Evolutionary conservation across 1,284 basidiomycete genomes (phyloP).

Genomic region (Vanrija humicola): DNA sequence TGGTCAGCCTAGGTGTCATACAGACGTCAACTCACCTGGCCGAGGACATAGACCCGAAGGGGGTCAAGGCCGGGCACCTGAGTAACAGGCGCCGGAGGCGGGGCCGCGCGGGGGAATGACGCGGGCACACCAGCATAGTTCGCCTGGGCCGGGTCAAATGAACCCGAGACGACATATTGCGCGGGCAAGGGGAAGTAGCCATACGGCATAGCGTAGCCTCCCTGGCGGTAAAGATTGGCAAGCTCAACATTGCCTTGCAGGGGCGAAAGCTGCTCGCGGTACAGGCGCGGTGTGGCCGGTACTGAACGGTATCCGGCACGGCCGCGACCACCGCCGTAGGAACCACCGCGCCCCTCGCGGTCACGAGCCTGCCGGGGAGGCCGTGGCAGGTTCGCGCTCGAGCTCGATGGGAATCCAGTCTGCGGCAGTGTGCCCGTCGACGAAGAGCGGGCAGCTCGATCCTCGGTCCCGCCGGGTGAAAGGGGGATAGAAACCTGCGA

Average conservation of each 20-base stretch:
- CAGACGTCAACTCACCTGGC: constrained; percentile 48
- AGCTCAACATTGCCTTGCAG: constrained; percentile 10
- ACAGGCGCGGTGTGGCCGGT: constrained; percentile 9
- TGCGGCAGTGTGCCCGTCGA: constrained; percentile 28
- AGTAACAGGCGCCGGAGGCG: constrained; percentile 60
- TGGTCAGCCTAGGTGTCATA: constrained; percentile 4
- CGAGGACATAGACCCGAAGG: constrained; percentile 63
- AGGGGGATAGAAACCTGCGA: constrained; percentile 4
- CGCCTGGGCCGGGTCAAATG: constrained; percentile 2
- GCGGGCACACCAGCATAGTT: constrained; percentile 2
- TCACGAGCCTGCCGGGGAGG: constrained; percentile 22
- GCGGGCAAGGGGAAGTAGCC: constrained; percentile 26
- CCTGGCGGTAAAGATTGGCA: constrained; percentile 19
- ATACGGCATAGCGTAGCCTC: constrained; percentile 27
- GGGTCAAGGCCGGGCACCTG: constrained; percentile 58
- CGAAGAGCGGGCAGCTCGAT: constrained; percentile 1
- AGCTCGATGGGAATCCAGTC: constrained; percentile 15
- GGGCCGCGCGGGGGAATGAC: constrained; percentile 11
- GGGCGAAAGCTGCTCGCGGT: constrained; percentile 12
- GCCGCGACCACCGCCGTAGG: constrained; percentile 26
- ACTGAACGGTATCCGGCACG: constrained; percentile 11
- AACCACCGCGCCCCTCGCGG: constrained; percentile 28
- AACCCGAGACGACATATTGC: constrained; percentile 10
- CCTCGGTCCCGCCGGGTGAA: constrained; percentile 4
- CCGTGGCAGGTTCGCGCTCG: constrained; percentile 19